Base-by-base conservation (phyloP, 495 filamentous ascomycete genomes). In the Cercophora newfieldiana region DNA sequence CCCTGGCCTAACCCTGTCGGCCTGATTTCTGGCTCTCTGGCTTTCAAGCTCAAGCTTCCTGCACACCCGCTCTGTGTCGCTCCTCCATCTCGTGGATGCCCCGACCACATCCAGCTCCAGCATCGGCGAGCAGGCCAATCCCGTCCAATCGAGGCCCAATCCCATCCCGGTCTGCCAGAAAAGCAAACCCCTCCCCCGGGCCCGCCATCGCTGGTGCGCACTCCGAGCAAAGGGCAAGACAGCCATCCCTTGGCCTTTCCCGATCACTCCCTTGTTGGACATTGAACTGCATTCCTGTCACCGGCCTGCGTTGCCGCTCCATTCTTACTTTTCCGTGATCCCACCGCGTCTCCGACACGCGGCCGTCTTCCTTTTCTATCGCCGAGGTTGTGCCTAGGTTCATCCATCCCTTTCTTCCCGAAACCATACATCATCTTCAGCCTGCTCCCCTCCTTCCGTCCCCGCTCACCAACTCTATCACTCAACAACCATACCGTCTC, bases 171-270 rank as follows among this genome's bases (percentile, higher is more conserved):
- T 5, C 60, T 67, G 69, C 64, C 66, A 68, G 33, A 67, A 70
- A 71, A 60, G 65, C 53, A 44, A 63, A 57, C 66, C 71, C 66
- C 68, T 68, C 68, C 61, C 55, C 48, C 66, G 57, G 25, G 55
- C 55, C 59, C 21, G 56, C 56, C 56, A 59, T 63, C 33, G 64
- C 64, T 61, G 18, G 19, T 60, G 16, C 58, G 25, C 33, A 33
- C 61, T 61, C 57, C 33, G 59, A 63, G 53, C 30, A 49, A 65
- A 57, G 62, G 47, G 65, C 66, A 64, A 68, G 44, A 59, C 29
- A 67, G 53, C 59, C 66, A 59, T 63, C 54, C 60, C 59, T 59
- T 64, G 66, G 33, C 50, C 54, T 44, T 19, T 54, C 28, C 7
- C 53, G 29, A 18, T 31, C 28, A 58, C 48, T 30, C 60, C 59